phyloP scores from a whole-genome alignment of 2,329 filamentous ascomycete genomes.

The Pseudogymnoascus sp. region DNA sequence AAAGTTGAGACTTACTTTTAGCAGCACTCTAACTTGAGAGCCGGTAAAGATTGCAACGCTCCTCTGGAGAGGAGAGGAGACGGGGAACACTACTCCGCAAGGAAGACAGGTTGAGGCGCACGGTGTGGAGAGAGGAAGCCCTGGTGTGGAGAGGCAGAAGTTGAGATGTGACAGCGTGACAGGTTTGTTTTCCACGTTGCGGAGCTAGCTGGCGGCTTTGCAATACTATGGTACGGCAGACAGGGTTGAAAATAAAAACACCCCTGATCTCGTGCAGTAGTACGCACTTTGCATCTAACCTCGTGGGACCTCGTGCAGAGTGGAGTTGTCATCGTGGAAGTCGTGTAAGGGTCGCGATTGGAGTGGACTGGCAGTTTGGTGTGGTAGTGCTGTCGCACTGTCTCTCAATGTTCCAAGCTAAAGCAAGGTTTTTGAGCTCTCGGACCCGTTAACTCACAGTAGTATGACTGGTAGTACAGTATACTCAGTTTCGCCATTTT shows the following conservation, averaged over 20 bases:
- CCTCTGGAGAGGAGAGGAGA: neutral
- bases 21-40: neutral
- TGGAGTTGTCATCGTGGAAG: neutral
- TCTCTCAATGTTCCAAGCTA: neutral
- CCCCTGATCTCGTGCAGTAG: constrained; percentile 1
- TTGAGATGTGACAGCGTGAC: constrained; percentile 5
- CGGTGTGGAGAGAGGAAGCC: neutral
- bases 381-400: neutral
- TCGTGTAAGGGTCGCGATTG: neutral
- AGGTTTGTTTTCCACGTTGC: neutral
- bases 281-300: neutral
- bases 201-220: neutral
- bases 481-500: neutral
- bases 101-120: neutral
- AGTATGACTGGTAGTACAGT: neutral
- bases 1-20: neutral
- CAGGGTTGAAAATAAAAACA: constrained; percentile 2
- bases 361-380: neutral
- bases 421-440: neutral
- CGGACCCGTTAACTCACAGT: neutral
- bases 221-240: neutral
- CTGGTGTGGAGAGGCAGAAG: neutral
- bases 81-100: neutral
- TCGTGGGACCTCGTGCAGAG: constrained; percentile 1
- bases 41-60: neutral